These are phyloP conservation scores for Saccharomyces jurei DNA, from an alignment of 805 yeast species.

Conservation along the genomic window DNA sequence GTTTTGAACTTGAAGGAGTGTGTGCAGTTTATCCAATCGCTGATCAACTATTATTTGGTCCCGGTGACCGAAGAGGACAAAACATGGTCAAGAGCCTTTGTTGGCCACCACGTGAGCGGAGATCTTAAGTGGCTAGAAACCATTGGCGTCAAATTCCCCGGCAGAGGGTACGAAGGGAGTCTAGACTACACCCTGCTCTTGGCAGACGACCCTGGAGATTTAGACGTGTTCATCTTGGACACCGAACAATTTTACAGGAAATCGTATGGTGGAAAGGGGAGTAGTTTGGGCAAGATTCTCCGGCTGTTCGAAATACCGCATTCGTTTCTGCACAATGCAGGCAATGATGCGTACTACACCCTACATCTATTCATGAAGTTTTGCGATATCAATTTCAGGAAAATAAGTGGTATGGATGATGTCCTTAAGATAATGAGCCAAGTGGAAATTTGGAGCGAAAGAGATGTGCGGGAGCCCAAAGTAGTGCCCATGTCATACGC, in stretches of 20 bases:
- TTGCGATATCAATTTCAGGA: constrained; percentile 36
- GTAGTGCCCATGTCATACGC: constrained; percentile 25
- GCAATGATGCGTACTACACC: constrained; percentile 63
- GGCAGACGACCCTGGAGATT: background rate
- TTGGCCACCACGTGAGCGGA: constrained; percentile 53
- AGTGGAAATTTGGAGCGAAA: constrained; percentile 14
- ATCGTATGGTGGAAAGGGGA: constrained; percentile 36
- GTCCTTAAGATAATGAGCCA: constrained; percentile 11
- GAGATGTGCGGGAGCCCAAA: constrained; percentile 20
- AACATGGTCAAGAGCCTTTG: constrained; percentile 33
- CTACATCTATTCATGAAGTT: constrained; percentile 42
- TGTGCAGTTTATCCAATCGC: constrained; percentile 33
- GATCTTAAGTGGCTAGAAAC: constrained; percentile 45
- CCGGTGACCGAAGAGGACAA: constrained; percentile 21
- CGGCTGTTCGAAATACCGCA: constrained; percentile 45
- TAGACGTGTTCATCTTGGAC: constrained; percentile 32
- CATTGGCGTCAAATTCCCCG: constrained; percentile 43
- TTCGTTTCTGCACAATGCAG: constrained; percentile 59
- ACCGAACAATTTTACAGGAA: constrained; percentile 39
- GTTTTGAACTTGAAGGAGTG: constrained; percentile 35
- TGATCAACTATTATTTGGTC: constrained; percentile 38
- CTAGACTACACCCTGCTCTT: background rate
- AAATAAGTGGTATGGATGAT: constrained; percentile 21
- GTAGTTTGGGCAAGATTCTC: constrained; percentile 40
- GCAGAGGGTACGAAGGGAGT: constrained; percentile 4